Conservation (phyloP, 495 filamentous ascomycete genomes). For the Cudoniella acicularis region DNA sequence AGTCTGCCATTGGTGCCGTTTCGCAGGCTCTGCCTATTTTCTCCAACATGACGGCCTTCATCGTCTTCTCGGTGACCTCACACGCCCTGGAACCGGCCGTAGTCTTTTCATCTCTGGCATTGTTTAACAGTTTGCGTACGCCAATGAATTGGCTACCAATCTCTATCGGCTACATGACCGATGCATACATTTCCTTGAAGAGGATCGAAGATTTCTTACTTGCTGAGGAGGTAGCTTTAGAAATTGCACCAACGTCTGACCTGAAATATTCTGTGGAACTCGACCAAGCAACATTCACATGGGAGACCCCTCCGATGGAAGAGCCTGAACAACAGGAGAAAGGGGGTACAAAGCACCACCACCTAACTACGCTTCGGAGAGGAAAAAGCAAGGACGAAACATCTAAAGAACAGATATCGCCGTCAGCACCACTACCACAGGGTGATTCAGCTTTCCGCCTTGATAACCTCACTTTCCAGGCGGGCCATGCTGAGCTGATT, state of each 20-base stretch:
- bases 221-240: slow-evolving; percentile 77
- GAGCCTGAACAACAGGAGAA: not conserved
- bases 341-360: not conserved
- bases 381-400: not conserved
- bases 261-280: slow-evolving; percentile 48
- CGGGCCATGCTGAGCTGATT: slow-evolving; percentile 62
- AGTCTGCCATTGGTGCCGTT: slow-evolving; percentile 75
- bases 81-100: slow-evolving; percentile 68
- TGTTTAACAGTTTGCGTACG: slow-evolving; percentile 86
- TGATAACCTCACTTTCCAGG: slow-evolving; percentile 48
- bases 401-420: slow-evolving; percentile 17
- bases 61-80: slow-evolving; percentile 76
- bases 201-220: slow-evolving; percentile 81
- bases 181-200: slow-evolving; percentile 75
- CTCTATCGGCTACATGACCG: slow-evolving; percentile 77
- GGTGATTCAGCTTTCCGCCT: slow-evolving; percentile 56
- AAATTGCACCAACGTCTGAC: slow-evolving; percentile 56
- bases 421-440: slow-evolving; percentile 25
- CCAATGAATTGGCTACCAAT: slow-evolving; percentile 82
- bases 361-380: not conserved
- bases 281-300: not conserved
- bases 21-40: slow-evolving; percentile 72
- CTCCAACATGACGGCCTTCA: slow-evolving; percentile 89
- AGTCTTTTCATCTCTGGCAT: slow-evolving; percentile 84
- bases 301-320: slow-evolving; percentile 4